phyloP scores from a whole-genome alignment of 2,329 filamentous ascomycete species.

The Hymenoscyphus scutula region DNA sequence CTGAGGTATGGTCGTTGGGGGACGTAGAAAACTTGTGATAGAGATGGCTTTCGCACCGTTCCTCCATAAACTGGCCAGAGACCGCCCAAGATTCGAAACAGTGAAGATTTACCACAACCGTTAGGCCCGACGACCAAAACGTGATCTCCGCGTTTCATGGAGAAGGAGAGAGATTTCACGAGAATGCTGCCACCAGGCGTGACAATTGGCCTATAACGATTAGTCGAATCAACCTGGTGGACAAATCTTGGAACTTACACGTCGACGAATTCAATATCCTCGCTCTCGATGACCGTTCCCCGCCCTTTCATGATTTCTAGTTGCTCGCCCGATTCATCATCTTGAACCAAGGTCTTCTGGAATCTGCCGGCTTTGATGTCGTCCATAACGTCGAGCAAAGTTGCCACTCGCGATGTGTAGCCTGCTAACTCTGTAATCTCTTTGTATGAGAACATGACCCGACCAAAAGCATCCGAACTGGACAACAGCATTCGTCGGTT shows the following conservation, averaged over 20 bases:
- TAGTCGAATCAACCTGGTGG: background rate
- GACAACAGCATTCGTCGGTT: conserved; percentile 89
- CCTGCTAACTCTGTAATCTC: conserved; percentile 95
- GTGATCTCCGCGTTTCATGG: conserved; percentile 81
- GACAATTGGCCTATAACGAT: conserved; percentile 68
- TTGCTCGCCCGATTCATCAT: conserved; percentile 77
- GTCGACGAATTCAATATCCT: conserved; percentile 78
- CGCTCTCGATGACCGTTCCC: conserved; percentile 77
- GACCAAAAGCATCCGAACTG: conserved; percentile 91
- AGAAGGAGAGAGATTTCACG: conserved; percentile 81
- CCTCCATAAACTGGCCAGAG: conserved; percentile 98
- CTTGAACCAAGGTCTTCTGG: conserved; percentile 94
- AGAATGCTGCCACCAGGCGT: conserved; percentile 95
- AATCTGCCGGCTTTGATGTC: conserved; percentile 89
- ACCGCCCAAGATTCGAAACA: conserved; percentile 94
- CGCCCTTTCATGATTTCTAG: conserved; percentile 78
- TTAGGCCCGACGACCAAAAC: conserved; percentile 91
- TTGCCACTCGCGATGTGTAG: conserved; percentile 89
- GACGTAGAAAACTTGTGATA: conserved; percentile 96
- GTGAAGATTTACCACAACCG: conserved; percentile 91
- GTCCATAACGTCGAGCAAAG: conserved; percentile 88
- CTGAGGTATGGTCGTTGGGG: conserved; percentile 93
- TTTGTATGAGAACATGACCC: conserved; percentile 97
- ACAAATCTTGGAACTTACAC: conserved; percentile 52
- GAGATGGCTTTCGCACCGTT: conserved; percentile 85